phyloP scores from a whole-genome alignment of 2,329 filamentous ascomycete genomes.

The Diaporthe citriasiana region DNA sequence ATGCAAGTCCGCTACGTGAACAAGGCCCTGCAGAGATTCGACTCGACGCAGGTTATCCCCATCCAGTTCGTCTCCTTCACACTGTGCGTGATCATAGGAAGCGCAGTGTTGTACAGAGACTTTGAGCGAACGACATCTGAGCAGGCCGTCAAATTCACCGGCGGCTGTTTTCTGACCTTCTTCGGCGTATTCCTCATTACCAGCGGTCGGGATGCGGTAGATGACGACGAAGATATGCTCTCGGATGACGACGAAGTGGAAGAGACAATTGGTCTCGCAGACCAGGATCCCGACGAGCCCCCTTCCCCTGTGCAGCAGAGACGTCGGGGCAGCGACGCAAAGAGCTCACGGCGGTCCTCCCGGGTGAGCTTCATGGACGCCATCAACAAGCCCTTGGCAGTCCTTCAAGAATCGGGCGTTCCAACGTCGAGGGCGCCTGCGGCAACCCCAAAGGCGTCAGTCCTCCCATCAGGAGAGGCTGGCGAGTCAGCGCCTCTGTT shows the following conservation, averaged over 20 bases:
- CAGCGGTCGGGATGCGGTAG: conserved; percentile 76
- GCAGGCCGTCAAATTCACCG: conserved; percentile 87
- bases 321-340: conserved; percentile 45
- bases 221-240: conserved; percentile 70
- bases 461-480: conserved; percentile 48
- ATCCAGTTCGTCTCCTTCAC: conserved; percentile 99
- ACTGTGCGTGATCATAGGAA: conserved; percentile 93
- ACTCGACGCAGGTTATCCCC: conserved; percentile 97
- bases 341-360: conserved; percentile 63
- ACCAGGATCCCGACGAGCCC: conserved; percentile 64
- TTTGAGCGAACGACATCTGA: conserved; percentile 85
- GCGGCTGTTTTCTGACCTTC: conserved; percentile 92
- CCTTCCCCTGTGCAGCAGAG: conserved; percentile 53
- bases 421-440: conserved; percentile 53
- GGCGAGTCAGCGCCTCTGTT: conserved; percentile 57
- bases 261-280: conserved; percentile 72
- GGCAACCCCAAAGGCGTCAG: conserved; percentile 48
- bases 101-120: conserved; percentile 92
- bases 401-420: conserved; percentile 54
- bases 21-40: conserved; percentile 87
- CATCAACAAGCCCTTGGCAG: conserved; percentile 53
- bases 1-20: conserved; percentile 99
- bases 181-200: conserved; percentile 98
- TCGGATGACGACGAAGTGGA: conserved; percentile 72
- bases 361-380: conserved; percentile 60